These are phyloP conservation scores for Dictyostelium purpureum DNA, from an alignment of 78 protist genomes.

Conservation along the genomic window DNA sequence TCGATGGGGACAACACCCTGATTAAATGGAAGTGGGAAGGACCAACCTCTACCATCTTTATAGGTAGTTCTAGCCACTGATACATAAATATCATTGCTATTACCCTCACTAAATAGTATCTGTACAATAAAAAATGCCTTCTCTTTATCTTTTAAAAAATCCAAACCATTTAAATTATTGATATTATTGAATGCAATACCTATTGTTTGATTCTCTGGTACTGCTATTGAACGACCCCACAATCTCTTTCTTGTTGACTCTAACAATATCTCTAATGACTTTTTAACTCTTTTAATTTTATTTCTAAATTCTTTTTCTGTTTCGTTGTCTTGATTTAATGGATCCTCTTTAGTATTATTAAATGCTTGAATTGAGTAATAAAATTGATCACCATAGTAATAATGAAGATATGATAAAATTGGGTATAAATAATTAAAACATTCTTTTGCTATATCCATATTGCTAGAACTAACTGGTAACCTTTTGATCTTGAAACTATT, in stretches of 20 bases:
- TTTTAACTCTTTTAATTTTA: neutral
- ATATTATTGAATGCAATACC: neutral
- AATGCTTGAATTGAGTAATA: neutral
- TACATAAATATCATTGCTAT: neutral
- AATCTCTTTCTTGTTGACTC: neutral
- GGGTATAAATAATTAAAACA: slow-evolving; percentile 32
- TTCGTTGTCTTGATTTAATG: neutral
- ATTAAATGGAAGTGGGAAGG: slow-evolving; percentile 32
- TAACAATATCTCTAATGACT: neutral
- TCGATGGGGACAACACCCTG: neutral
- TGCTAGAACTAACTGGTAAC: neutral
- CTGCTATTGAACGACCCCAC: neutral
- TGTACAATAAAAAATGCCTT: slow-evolving; percentile 12
- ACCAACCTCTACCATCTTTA: slow-evolving; percentile 31
- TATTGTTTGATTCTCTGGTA: neutral
- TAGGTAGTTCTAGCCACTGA: neutral
- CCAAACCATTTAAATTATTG: neutral
- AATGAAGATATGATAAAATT: neutral
- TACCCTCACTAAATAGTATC: neutral
- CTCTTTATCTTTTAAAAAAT: neutral
- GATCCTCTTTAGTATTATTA: neutral
- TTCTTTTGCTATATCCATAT: neutral
- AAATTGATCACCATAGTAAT: neutral
- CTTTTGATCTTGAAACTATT: slow-evolving; percentile 1
- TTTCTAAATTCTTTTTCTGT: neutral